Conservation (phyloP, 2,329 filamentous ascomycete species). For the Nannizzia gypsea region DNA sequence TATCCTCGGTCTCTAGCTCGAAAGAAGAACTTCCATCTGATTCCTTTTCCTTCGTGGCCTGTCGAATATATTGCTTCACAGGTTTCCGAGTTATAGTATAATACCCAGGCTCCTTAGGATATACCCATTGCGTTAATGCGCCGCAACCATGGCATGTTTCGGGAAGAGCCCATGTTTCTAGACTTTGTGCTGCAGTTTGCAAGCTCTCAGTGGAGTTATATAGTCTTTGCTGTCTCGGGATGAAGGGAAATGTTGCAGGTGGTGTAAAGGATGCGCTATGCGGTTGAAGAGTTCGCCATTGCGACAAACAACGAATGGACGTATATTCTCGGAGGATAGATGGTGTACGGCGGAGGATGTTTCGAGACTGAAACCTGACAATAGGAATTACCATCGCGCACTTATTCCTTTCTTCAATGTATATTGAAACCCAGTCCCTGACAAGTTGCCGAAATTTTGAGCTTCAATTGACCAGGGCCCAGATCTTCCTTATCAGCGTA, state of each 20-base stretch:
- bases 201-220: not conserved
- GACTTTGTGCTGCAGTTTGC: not conserved
- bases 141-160: slow-evolving; percentile 52
- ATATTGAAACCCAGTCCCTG: not conserved
- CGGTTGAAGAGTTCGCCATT: not conserved
- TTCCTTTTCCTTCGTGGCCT: not conserved
- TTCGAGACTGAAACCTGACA: not conserved
- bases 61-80: slow-evolving; percentile 29
- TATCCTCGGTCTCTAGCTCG: not conserved
- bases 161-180: slow-evolving; percentile 28
- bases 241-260: not conserved
- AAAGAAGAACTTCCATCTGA: not conserved
- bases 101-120: slow-evolving; percentile 45
- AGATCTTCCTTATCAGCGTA: not conserved
- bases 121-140: slow-evolving; percentile 46
- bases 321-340: not conserved
- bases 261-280: not conserved
- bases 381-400: slow-evolving; percentile 3
- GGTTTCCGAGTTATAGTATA: slow-evolving; percentile 42
- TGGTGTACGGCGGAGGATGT: not conserved
- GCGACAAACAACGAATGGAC: not conserved
- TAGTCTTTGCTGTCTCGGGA: not conserved
- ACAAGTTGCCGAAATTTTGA: not conserved
- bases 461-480: not conserved
- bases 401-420: not conserved